Evolutionary conservation across 73 alveolate species (phyloP).

Genomic region (Symbiodinium natans): DNA sequence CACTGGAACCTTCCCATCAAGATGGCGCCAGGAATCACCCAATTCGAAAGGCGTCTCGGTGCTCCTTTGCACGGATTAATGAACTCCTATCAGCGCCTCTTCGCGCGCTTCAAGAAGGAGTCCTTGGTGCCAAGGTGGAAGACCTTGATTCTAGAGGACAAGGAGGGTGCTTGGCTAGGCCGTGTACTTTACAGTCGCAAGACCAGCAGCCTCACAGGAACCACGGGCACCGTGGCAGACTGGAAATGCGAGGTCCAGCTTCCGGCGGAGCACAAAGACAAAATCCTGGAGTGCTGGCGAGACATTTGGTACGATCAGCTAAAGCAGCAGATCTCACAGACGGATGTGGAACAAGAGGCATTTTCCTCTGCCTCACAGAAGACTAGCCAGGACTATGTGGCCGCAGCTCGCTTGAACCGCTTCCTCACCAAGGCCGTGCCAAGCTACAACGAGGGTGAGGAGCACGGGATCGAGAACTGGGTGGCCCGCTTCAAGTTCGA

Average conservation of each 20-base stretch:
- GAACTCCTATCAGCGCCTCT: background rate
- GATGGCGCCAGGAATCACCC: background rate
- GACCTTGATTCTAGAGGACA: background rate
- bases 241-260: background rate
- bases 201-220: background rate
- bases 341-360: background rate
- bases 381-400: background rate
- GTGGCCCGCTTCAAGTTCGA: background rate
- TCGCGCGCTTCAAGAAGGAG: background rate
- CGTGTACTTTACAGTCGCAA: background rate
- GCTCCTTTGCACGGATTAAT: background rate
- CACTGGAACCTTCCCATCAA: background rate
- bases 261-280: background rate
- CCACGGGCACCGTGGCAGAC: background rate
- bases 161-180: background rate
- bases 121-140: background rate
- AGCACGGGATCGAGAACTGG: background rate
- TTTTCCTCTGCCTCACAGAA: background rate
- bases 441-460: background rate
- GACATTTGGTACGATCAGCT: background rate
- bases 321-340: background rate
- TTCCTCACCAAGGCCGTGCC: background rate
- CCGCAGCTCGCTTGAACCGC: background rate
- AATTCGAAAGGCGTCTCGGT: background rate
- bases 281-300: background rate